Evolutionary conservation across 345 rosid species (phyloP), one percentile per base, ranked within the genome.

Genomic region (Populus davidiana): DNA sequence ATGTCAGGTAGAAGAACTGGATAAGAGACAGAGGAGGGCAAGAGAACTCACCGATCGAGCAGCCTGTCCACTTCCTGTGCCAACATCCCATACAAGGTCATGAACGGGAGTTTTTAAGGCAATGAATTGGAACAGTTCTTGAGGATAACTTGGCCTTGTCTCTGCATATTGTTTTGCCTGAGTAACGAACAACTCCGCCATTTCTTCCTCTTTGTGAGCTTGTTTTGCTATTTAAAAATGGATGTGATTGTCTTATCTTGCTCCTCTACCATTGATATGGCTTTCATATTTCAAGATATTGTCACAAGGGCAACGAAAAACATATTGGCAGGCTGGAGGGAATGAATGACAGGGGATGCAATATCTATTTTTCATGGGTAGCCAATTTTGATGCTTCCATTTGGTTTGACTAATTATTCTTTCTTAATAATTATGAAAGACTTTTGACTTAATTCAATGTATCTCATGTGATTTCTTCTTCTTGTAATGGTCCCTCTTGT

Each of bases 51-150:
- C 98, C 33, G 94, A 84, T 74, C 20, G 78, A 71, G 95, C 90
- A 11, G 98, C 97, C 47, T 94, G 97, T 70, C 97, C 98, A 36
- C 85, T 91, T 17, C 98, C 98, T 8, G 98, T 79, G 81, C 97
- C 97, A 5, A 81, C 97, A 73, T 94, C 98, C 98, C 97, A 94
- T 5, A 77, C 98, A 56, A 93, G 94, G 81, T 88, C 88, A 75
- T 85, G 89, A n/a, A 9, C 8, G 2, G 90, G 90, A 1, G 95
- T 88, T 71, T 89, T 91, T 13, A 95, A 93, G 66, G 94, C 92
- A 23, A 94, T 90, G 82, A 85, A 93, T 5, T 85, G 84, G 78
- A 94, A 89, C 54, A 94, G 86, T 71, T 93, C 69, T 47, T 49
- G 78, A 14, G 98, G 94, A 68, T 94, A 94, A 79, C 43, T 85